These are phyloP conservation scores for Pichia sp. DNA, from an alignment of 1,139 yeast species.

Conservation along the genomic window DNA sequence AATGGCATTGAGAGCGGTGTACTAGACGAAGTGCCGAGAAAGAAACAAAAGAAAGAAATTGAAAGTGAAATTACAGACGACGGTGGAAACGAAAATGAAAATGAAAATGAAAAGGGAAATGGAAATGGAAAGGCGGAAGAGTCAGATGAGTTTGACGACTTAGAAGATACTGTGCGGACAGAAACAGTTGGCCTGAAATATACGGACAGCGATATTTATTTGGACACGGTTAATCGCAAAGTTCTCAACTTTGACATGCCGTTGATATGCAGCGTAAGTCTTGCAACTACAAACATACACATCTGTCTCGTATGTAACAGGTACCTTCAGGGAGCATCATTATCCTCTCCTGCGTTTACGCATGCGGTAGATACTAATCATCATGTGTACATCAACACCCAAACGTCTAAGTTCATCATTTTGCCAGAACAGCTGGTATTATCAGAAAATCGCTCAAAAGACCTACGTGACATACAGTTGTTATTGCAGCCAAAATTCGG, in stretches of 20 bases:
- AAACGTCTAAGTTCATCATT: constrained; percentile 45
- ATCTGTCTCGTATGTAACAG: constrained; percentile 74
- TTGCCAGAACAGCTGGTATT: constrained; percentile 59
- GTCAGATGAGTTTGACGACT: constrained; percentile 16
- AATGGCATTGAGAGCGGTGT: neutral
- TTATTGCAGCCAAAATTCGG: constrained; percentile 52
- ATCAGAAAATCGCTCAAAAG: constrained; percentile 26
- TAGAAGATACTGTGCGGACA: constrained; percentile 7
- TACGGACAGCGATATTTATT: constrained; percentile 33
- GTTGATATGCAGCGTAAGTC: constrained; percentile 58
- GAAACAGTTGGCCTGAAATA: neutral
- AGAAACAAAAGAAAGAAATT: neutral
- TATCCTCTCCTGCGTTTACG: constrained; percentile 58
- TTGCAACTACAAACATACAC: constrained; percentile 58
- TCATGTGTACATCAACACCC: constrained; percentile 57
- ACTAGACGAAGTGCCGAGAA: neutral
- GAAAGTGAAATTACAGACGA: neutral
- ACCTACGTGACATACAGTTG: constrained; percentile 49
- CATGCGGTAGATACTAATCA: constrained; percentile 64
- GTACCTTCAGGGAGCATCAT: constrained; percentile 65
- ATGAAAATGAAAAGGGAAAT: too few species aligned
- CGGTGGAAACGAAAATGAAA: too few species aligned
- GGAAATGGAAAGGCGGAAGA: too few species aligned
- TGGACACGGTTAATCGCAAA: constrained; percentile 53
- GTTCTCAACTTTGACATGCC: constrained; percentile 68